Conservation (phyloP, 352 stramenopile species). For the Globisporangium mamillatum region DNA sequence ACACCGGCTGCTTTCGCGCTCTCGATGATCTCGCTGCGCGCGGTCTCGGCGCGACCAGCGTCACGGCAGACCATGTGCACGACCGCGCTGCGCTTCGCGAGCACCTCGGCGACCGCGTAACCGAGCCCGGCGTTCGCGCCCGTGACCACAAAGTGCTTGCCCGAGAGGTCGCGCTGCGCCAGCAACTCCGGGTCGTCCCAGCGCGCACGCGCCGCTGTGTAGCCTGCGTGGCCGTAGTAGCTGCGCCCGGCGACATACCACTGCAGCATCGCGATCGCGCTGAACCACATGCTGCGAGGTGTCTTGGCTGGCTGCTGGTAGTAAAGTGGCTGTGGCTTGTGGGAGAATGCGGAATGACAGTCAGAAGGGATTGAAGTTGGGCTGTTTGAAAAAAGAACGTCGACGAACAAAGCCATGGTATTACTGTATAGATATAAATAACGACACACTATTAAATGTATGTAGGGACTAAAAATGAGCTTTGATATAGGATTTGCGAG, state of each 20-base stretch:
- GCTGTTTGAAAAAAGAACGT: background rate
- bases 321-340: background rate
- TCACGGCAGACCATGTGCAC: conserved; percentile 55
- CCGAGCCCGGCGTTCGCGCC: conserved; percentile 45
- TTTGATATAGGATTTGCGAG: too few relatives aligned
- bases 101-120: conserved; percentile 35
- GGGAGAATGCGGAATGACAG: background rate
- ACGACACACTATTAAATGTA: too few relatives aligned
- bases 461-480: too few relatives aligned
- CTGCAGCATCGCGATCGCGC: conserved; percentile 33
- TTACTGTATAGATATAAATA: too few relatives aligned
- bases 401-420: background rate
- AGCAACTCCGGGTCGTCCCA: conserved; percentile 38
- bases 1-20: conserved; percentile 27
- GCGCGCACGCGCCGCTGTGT: conserved; percentile 24
- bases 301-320: too few relatives aligned
- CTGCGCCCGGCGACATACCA: conserved; percentile 37
- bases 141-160: conserved; percentile 48
- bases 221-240: conserved; percentile 36
- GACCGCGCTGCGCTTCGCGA: conserved; percentile 30
- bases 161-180: conserved; percentile 31
- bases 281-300: conserved; percentile 32
- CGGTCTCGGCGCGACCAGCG: conserved; percentile 28
- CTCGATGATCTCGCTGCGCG: conserved; percentile 38
- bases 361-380: background rate